These are phyloP conservation scores for Penicillium subrubescens DNA, from an alignment of 495 filamentous ascomycete genomes.

Conservation along the genomic window DNA sequence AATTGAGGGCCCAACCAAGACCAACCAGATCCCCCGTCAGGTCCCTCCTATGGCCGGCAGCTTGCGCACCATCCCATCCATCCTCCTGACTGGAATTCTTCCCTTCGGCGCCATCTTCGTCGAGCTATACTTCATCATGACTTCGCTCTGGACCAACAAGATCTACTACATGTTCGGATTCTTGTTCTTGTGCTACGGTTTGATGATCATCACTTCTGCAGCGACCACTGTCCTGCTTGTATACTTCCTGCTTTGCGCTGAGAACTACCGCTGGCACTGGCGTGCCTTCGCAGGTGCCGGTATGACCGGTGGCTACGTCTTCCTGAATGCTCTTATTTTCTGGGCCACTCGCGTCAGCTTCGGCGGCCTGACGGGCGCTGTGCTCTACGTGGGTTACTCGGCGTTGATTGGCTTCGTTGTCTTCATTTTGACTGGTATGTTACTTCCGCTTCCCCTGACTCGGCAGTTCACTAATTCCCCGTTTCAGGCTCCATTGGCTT, in stretches of 20 bases:
- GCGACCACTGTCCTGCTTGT: slow-evolving; percentile 89
- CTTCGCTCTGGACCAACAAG: slow-evolving; percentile 93
- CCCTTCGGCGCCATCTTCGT: slow-evolving; percentile 97
- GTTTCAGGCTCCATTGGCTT: slow-evolving; percentile 85
- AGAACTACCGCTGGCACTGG: slow-evolving; percentile 99
- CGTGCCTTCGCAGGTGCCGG: slow-evolving; percentile 86
- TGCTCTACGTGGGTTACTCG: slow-evolving; percentile 93
- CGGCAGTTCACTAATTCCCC: slow-evolving; percentile 19
- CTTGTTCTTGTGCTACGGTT: slow-evolving; percentile 93
- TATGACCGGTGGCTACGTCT: slow-evolving; percentile 86
- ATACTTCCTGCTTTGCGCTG: slow-evolving; percentile 91
- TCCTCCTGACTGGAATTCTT: slow-evolving; percentile 85
- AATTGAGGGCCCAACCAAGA: slow-evolving; percentile 80
- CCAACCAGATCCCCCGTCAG: slow-evolving; percentile 97
- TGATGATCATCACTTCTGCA: slow-evolving; percentile 96
- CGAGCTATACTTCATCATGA: slow-evolving; percentile 98
- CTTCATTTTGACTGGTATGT: slow-evolving; percentile 89
- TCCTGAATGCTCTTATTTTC: slow-evolving; percentile 83
- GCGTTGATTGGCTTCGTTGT: slow-evolving; percentile 85
- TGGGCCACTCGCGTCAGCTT: slow-evolving; percentile 84
- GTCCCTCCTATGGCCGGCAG: slow-evolving; percentile 82
- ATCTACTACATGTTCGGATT: slow-evolving; percentile 99
- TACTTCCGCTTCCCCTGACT: slow-evolving; percentile 9
- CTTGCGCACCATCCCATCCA: slow-evolving; percentile 80
- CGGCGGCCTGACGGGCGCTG: slow-evolving; percentile 78